A percentile compares a stretch with the other conserved stretches of the same genome.
Evolutionary conservation across 2,329 filamentous ascomycete species (phyloP).

Genomic region (Ophiostoma angusticollis): DNA sequence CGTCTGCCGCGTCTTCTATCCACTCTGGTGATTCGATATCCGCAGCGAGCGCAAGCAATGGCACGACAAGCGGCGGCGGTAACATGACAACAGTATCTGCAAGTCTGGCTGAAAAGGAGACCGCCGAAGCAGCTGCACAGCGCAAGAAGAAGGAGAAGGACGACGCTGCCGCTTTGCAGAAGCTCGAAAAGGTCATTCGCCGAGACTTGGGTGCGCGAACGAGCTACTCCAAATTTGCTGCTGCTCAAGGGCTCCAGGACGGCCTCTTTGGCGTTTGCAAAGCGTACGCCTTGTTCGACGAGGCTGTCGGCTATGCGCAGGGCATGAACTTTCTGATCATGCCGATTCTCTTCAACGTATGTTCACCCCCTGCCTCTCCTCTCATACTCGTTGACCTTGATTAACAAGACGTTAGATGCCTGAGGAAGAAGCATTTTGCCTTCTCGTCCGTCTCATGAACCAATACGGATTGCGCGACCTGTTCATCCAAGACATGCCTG

Average conservation of each 20-base stretch:
- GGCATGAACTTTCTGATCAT: slow-evolving; percentile 98
- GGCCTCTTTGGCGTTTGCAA: slow-evolving; percentile 93
- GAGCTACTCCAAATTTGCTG: slow-evolving; percentile 92
- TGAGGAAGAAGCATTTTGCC: slow-evolving; percentile 89
- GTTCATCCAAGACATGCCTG: slow-evolving; percentile 93
- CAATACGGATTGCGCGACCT: slow-evolving; percentile 87
- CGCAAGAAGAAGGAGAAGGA: slow-evolving; percentile 70
- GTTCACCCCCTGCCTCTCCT: slow-evolving; percentile 19
- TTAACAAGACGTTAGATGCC: slow-evolving; percentile 52
- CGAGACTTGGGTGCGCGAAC: slow-evolving; percentile 85
- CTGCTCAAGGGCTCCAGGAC: slow-evolving; percentile 82
- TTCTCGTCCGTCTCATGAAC: slow-evolving; percentile 91
- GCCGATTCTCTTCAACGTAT: slow-evolving; percentile 86
- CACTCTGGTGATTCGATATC: slow-evolving; percentile 59
- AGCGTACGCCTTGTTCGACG: slow-evolving; percentile 90
- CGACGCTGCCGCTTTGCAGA: slow-evolving; percentile 58
- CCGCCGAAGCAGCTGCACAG: slow-evolving; percentile 52
- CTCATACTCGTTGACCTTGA: not conserved
- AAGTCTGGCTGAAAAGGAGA: slow-evolving; percentile 39
- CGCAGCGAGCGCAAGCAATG: slow-evolving; percentile 18
- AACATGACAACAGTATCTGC: not conserved
- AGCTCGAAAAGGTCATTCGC: slow-evolving; percentile 82
- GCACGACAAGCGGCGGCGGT: slow-evolving; percentile 14
- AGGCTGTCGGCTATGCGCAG: slow-evolving; percentile 89
- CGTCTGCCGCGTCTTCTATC: slow-evolving; percentile 74